These are phyloP conservation scores for Trichocladium antarcticum DNA, from an alignment of 495 filamentous ascomycete species.

Conservation along the genomic window DNA sequence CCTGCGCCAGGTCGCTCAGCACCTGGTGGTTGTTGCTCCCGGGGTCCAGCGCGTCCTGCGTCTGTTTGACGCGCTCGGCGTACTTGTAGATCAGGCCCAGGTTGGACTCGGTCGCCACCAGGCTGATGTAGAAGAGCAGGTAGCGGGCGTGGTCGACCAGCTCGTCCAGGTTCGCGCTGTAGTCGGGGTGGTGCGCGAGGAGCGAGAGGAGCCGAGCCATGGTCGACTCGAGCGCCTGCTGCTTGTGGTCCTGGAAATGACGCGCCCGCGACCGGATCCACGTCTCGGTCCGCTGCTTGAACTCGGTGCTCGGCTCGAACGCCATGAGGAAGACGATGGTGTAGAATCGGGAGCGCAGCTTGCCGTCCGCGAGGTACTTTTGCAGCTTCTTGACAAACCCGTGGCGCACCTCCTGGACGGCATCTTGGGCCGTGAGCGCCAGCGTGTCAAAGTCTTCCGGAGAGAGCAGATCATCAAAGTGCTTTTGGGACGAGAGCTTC, in stretches of 20 bases:
- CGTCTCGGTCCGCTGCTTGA: slow-evolving; percentile 63
- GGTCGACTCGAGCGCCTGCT: slow-evolving; percentile 66
- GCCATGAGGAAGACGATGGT: slow-evolving; percentile 79
- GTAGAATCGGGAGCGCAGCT: slow-evolving; percentile 69
- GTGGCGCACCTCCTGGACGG: slow-evolving; percentile 56
- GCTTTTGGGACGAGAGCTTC: slow-evolving; percentile 64
- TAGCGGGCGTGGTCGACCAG: slow-evolving; percentile 73
- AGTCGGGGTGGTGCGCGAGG: slow-evolving; percentile 93
- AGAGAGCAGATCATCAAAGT: slow-evolving; percentile 65
- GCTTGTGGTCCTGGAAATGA: slow-evolving; percentile 40
- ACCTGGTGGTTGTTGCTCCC: slow-evolving; percentile 65
- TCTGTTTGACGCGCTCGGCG: slow-evolving; percentile 85
- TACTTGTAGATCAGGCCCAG: slow-evolving; percentile 82
- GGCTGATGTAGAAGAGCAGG: slow-evolving; percentile 75
- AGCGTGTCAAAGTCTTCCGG: slow-evolving; percentile 68
- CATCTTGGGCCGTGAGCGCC: slow-evolving; percentile 68
- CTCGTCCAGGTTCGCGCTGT: slow-evolving; percentile 53
- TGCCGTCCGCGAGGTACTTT: slow-evolving; percentile 63
- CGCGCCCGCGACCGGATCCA: slow-evolving; percentile 77
- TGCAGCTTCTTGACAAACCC: slow-evolving; percentile 75
- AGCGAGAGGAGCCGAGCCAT: slow-evolving; percentile 78
- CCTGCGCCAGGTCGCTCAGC: slow-evolving; percentile 79
- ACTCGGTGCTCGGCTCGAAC: slow-evolving; percentile 62
- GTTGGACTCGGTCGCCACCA: slow-evolving; percentile 76
- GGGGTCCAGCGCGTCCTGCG: slow-evolving; percentile 60